A percentile compares a stretch with the other conserved stretches of the same genome.
Conservation (phyloP, 306 rosid species). For the Lotus japonicus region DNA sequence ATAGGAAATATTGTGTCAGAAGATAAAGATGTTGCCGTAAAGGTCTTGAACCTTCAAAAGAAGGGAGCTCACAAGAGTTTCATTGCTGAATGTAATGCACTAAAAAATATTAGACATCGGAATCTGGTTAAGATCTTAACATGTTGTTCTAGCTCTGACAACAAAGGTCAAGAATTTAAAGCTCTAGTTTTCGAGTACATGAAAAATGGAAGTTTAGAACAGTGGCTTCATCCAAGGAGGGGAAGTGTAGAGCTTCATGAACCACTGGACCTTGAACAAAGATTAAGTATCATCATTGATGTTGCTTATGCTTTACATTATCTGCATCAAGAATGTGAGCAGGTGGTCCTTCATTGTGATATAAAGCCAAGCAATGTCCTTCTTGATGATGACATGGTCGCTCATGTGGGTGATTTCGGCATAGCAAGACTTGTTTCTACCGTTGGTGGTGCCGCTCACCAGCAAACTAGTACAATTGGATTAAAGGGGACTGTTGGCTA, state of each 20-base stretch:
- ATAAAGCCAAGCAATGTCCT: constrained; percentile 20
- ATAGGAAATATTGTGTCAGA: background rate
- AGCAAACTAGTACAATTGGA: constrained; percentile 4
- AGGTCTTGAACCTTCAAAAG: constrained; percentile 11
- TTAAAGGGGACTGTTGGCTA: constrained; percentile 21
- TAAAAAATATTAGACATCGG: background rate
- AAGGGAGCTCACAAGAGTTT: constrained; percentile 18
- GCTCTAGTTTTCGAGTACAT: constrained; percentile 18
- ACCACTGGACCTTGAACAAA: background rate
- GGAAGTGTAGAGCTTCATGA: background rate
- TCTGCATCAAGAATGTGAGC: constrained; percentile 6
- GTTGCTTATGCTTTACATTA: constrained; percentile 13
- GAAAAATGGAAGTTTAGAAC: constrained; percentile 15
- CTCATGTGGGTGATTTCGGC: constrained; percentile 18
- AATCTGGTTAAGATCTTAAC: constrained; percentile 11
- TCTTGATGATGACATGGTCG: constrained; percentile 10
- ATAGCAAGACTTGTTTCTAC: background rate
- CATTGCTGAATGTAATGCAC: background rate
- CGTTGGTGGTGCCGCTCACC: background rate
- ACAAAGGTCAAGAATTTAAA: constrained; percentile 19
- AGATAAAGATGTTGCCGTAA: constrained; percentile 10
- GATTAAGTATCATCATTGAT: background rate
- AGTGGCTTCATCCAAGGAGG: background rate
- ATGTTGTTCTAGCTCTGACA: constrained; percentile 2
- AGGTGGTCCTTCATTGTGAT: constrained; percentile 6